These are phyloP conservation scores for Mycocentrospora acerina DNA, from an alignment of 2,329 filamentous ascomycete genomes.

Conservation along the genomic window DNA sequence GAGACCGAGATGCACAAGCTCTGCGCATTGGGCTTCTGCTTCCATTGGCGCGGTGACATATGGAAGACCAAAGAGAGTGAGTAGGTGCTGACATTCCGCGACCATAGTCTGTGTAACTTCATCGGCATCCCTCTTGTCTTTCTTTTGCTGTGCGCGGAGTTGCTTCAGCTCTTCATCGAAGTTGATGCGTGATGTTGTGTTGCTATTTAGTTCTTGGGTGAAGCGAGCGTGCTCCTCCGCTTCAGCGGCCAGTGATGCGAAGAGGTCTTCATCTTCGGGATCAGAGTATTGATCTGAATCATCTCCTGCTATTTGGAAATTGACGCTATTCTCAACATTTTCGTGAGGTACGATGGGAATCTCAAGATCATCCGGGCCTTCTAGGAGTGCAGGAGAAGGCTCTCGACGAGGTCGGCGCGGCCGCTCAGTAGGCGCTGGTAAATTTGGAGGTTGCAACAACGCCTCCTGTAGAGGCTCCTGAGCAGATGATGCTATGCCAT, in stretches of 20 bases:
- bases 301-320: slow-evolving; percentile 28
- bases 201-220: slow-evolving; percentile 80
- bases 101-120: slow-evolving; percentile 98
- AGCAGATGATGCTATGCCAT: slow-evolving; percentile 3
- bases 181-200: slow-evolving; percentile 66
- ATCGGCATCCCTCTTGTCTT: slow-evolving; percentile 91
- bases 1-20: slow-evolving; percentile 79
- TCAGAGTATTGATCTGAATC: slow-evolving; percentile 62
- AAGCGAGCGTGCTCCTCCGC: slow-evolving; percentile 93
- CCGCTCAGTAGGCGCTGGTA: slow-evolving; percentile 29
- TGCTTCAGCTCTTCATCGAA: slow-evolving; percentile 88
- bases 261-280: slow-evolving; percentile 86
- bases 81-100: slow-evolving; percentile 86
- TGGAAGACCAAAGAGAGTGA: slow-evolving; percentile 87
- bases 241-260: slow-evolving; percentile 83
- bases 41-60: slow-evolving; percentile 99
- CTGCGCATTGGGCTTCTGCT: slow-evolving; percentile 95
- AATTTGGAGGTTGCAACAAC: slow-evolving; percentile 56
- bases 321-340: slow-evolving; percentile 32
- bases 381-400: slow-evolving; percentile 23
- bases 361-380: slow-evolving; percentile 32
- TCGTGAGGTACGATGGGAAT: slow-evolving; percentile 33
- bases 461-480: slow-evolving; percentile 37
- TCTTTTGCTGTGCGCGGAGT: slow-evolving; percentile 90
- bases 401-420: slow-evolving; percentile 18